Base-by-base conservation (phyloP, 2,329 filamentous ascomycete genomes). In the Fusarium nematophilum region DNA sequence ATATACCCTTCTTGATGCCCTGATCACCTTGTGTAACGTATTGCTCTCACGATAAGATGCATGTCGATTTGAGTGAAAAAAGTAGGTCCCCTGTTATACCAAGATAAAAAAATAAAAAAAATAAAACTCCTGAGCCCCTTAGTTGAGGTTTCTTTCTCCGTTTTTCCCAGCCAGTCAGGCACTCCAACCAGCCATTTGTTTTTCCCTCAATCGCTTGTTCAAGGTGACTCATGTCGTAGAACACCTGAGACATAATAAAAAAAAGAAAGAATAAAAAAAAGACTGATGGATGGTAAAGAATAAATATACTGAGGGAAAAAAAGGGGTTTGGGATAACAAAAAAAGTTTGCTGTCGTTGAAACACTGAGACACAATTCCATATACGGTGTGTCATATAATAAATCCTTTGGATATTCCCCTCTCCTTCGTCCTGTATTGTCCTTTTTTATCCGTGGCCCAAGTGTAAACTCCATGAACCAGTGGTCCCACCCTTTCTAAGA, bases 391-490 rank as follows among this genome's bases (percentile, higher is more conserved):
- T 55, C 55, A 54, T n/a, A n/a, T n/a, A n/a, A n/a, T n/a, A n/a
- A 38, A 29, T 44, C 45, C 42, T 37, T 43, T 38, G 21, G 26
- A 49, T 54, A 42, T 43, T 30, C 53, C 26, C 42, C 43, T 59
- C 53, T 53, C 54, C 60, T 49, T 47, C 51, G 30, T 62, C 65
- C 59, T 64, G 60, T 69, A 59, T 61, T 62, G 53, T 57, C 58
- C 56, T 53, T 69, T 65, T 68, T 63, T 38, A 59, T 50, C 66
- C 62, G 50, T 58, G 49, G 21, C 67, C 67, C n/a, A 49, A 55
- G 26, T 57, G 33, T 57, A 69, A 69, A n/a, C 67, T 68, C 67
- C 67, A 27, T 36, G 47, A 55, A 43, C 48, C 61, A 51, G 30
- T 60, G 40, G 58, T 54, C 54, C 54, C 47, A 29, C 40, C 60